Evolutionary conservation across 2,329 filamentous ascomycete genomes (phyloP).

Genomic region (Bretziella fagacearum): DNA sequence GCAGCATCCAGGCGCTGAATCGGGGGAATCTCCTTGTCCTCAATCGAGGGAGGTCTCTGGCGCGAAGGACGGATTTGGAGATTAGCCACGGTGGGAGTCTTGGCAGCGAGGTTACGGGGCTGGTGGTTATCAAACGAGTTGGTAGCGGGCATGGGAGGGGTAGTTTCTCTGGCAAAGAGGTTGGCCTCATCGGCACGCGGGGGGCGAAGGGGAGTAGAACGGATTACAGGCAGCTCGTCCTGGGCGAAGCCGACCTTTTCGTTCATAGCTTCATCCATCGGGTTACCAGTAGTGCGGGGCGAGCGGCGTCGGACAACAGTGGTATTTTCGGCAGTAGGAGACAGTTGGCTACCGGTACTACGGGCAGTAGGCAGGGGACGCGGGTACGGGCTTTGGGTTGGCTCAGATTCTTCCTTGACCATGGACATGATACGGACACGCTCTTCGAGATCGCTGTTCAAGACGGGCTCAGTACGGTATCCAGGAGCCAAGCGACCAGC

Average conservation of each 20-base stretch:
- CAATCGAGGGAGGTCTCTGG: slow-evolving; percentile 17
- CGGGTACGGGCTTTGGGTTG: slow-evolving; percentile 7
- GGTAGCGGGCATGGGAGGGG: neutral
- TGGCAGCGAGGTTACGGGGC: slow-evolving; percentile 17
- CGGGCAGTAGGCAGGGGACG: slow-evolving; percentile 20
- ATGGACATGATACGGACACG: slow-evolving; percentile 14
- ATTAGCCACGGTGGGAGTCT: slow-evolving; percentile 21
- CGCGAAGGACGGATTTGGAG: slow-evolving; percentile 21
- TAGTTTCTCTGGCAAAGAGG: slow-evolving; percentile 4
- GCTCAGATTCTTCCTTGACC: slow-evolving; percentile 13
- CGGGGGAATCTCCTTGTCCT: slow-evolving; percentile 21
- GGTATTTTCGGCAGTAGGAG: slow-evolving; percentile 32
- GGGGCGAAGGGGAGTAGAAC: slow-evolving; percentile 2
- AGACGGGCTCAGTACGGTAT: slow-evolving; percentile 10
- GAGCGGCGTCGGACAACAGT: slow-evolving; percentile 26
- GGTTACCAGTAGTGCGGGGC: slow-evolving; percentile 19
- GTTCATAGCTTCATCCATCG: neutral
- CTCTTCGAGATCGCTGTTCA: slow-evolving; percentile 13
- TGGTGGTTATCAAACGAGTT: neutral
- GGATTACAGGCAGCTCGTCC: neutral
- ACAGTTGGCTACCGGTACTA: slow-evolving; percentile 33
- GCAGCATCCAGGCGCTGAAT: slow-evolving; percentile 29
- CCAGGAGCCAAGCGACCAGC: neutral
- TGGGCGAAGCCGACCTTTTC: neutral
- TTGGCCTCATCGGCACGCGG: slow-evolving; percentile 2